Conservation (phyloP, 192 early-diverging fungal genomes). For the Allomyces macrogynus region DNA sequence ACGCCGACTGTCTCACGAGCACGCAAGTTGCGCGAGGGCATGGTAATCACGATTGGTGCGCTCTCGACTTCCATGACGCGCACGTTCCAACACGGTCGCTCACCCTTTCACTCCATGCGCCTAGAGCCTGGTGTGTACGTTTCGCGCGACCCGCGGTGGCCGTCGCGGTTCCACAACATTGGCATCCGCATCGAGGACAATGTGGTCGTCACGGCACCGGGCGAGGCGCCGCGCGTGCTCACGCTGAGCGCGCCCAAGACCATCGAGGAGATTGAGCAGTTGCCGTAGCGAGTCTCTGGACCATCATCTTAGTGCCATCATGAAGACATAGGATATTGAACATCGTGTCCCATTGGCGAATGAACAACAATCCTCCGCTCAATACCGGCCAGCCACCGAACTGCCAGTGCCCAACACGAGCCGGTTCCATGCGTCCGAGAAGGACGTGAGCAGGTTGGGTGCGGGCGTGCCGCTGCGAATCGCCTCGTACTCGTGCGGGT, state of each 20-base stretch:
- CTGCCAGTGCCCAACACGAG: background rate
- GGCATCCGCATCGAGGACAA: conserved; percentile 95
- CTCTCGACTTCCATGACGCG: background rate
- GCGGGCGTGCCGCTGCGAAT: background rate
- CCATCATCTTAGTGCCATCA: too few relatives aligned
- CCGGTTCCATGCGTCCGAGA: background rate
- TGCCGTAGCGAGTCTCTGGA: background rate
- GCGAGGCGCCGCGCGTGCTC: conserved; percentile 34
- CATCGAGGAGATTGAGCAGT: conserved; percentile 49
- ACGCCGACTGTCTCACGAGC: conserved; percentile 50
- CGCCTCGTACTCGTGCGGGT: background rate
- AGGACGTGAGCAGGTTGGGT: background rate
- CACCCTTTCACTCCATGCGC: background rate
- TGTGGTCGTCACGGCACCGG: conserved; percentile 52
- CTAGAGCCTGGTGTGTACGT: conserved; percentile 82
- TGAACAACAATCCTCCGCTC: too few relatives aligned
- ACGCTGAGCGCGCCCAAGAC: conserved; percentile 63
- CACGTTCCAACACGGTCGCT: background rate
- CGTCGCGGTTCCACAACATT: conserved; percentile 60
- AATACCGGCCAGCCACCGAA: background rate
- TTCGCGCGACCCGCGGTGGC: conserved; percentile 50
- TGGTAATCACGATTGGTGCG: conserved; percentile 76
- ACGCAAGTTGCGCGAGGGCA: conserved; percentile 44
- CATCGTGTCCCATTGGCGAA: too few relatives aligned
- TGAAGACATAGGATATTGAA: too few relatives aligned